Percentiles rank a stretch among this genome's conserved stretches.
These are phyloP conservation scores for Aureobasidium musti DNA, from an alignment of 2,329 filamentous ascomycete genomes.

Conservation along the genomic window DNA sequence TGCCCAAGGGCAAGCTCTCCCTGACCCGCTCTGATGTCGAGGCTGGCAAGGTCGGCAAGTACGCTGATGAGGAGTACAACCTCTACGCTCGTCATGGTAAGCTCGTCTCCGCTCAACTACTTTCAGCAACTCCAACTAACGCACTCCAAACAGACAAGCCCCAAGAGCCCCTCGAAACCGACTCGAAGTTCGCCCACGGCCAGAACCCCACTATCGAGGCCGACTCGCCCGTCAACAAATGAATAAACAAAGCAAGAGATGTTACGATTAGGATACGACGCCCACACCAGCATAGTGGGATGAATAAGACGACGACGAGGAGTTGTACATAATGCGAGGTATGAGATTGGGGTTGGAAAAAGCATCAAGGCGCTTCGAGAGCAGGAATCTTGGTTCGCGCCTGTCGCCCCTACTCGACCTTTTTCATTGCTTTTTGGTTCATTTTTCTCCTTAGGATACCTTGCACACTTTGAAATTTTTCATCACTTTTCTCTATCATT, in stretches of 20 bases:
- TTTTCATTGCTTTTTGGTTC: neutral
- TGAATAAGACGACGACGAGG: neutral
- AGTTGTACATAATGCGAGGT: constrained; percentile 26
- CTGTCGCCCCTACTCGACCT: neutral
- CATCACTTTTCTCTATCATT: neutral
- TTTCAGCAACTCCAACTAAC: neutral
- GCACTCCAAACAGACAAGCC: constrained; percentile 50
- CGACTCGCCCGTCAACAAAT: constrained; percentile 55
- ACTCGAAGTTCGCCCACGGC: constrained; percentile 49
- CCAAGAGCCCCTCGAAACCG: constrained; percentile 55
- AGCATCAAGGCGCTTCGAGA: constrained; percentile 19
- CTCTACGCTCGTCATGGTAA: constrained; percentile 55
- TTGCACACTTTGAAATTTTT: constrained; percentile 5
- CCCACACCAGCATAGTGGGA: neutral
- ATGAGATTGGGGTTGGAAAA: constrained; percentile 10
- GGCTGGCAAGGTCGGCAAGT: constrained; percentile 54
- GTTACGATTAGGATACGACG: constrained; percentile 3
- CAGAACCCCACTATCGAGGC: constrained; percentile 49
- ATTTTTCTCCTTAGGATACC: constrained; percentile 13
- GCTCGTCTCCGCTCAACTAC: constrained; percentile 32
- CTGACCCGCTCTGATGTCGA: constrained; percentile 62
- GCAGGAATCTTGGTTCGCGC: constrained; percentile 24
- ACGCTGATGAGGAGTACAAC: constrained; percentile 52
- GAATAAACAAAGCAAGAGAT: constrained; percentile 33
- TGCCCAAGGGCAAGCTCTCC: constrained; percentile 58